Conservation (phyloP, 176 grass and related monocot genomes). For the Lolium rigidum region DNA sequence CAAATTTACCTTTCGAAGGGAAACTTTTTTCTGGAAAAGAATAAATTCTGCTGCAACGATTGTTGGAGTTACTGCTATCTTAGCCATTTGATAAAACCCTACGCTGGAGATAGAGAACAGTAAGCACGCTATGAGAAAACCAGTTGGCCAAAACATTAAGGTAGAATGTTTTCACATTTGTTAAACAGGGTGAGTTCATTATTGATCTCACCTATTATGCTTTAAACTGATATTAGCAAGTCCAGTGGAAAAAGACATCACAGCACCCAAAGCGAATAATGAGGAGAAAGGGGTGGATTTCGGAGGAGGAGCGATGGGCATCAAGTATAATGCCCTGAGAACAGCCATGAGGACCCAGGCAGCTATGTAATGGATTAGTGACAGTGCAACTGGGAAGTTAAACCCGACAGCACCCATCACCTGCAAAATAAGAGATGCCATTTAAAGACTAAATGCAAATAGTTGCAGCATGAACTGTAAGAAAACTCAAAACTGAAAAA, state of each 20-base stretch:
- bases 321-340: conserved; percentile 79
- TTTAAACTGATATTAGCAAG: conserved; percentile 98
- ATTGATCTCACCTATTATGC: conserved; percentile 85
- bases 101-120: conserved; percentile 70
- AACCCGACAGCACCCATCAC: conserved; percentile 93
- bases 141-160: neutral
- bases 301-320: conserved; percentile 79
- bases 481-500: conserved; percentile 32
- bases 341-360: conserved; percentile 85
- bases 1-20: conserved; percentile 63
- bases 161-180: neutral
- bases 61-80: conserved; percentile 97
- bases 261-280: conserved; percentile 87
- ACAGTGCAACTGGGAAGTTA: conserved; percentile 93
- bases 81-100: conserved; percentile 99
- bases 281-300: conserved; percentile 94
- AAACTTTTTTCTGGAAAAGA: conserved; percentile 78
- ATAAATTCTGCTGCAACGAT: conserved; percentile 89
- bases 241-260: conserved; percentile 96
- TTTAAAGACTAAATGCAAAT: conserved; percentile 29
- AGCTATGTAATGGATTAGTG: conserved; percentile 82
- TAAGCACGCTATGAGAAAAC: conserved; percentile 14
- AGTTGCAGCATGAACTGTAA: neutral
- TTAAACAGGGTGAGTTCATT: conserved; percentile 26
- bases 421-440: conserved; percentile 45